Base-by-base conservation (phyloP, 345 rosid genomes). In the Moringa oleifera region DNA sequence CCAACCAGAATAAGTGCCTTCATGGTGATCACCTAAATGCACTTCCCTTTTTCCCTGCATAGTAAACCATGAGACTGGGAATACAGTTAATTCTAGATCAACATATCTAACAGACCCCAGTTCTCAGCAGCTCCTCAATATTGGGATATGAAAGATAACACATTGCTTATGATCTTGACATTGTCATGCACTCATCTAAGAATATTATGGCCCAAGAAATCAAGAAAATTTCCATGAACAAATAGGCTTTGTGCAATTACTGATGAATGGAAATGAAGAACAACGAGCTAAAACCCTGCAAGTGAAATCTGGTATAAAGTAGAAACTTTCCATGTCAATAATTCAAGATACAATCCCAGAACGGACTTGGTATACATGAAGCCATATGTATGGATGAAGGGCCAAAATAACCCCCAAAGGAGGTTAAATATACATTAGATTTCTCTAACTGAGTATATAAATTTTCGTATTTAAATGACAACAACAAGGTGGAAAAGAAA, bases 1-100 rank as follows among this genome's bases (percentile, higher is more conserved):
- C 96, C 92, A 70, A 88, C 92, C 55, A 88, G 90, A 76, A 88
- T 88, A 55, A 86, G 74, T 33, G 96, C 92, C 77, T 82, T 88
- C 92, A 86, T 88, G 51, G 36, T 82, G 71, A 41, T 41, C 6
- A 41, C 12, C 12, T 16, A 41, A 15, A 7, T 41, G 6, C 1
- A 41, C 2, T 15, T 41, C 12, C 12, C 47, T 41, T 41, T 3
- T 41, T 4, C 47, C 47, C 47, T 41, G 47, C 12, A 41, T 41
- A 15, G 47, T 41, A 41, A 41, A 41, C 47, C 47, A 41, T 41
- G 47, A 41, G 47, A 9, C 12, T 41, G 6, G 12, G 47, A 41
- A 15, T 7, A 4, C 47, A 28, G 8, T n/a, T 33, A 33, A 5
- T 11, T 4, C 11, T 33, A 11, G 5, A 33, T 33, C 6, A 33